phyloP scores from a whole-genome alignment of 2,329 filamentous ascomycete genomes.

The Parascedosporium putredinis region DNA sequence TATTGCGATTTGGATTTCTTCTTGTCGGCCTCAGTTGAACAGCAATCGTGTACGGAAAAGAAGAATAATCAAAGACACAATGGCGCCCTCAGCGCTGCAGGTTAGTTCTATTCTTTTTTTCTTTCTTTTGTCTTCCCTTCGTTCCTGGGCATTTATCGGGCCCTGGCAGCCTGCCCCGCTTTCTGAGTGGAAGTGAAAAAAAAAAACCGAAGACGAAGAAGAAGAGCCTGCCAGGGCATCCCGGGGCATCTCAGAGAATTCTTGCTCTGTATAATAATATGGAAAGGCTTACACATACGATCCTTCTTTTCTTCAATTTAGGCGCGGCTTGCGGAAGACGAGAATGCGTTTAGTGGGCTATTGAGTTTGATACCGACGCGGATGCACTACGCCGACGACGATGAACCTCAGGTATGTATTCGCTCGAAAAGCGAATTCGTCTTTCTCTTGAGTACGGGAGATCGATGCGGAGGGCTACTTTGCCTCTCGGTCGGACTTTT shows the following conservation, averaged over 20 bases:
- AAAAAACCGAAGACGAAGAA: no score
- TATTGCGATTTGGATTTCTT: no score
- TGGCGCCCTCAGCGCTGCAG: constrained; percentile 18
- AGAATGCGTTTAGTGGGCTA: constrained; percentile 76
- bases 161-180: constrained; percentile 4
- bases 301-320: constrained; percentile 17
- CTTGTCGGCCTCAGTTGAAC: no score
- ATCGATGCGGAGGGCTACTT: no score
- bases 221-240: no score
- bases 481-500: no score
- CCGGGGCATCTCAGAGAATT: no score
- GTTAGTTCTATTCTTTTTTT: constrained; percentile 11
- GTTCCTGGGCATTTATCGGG: background rate
- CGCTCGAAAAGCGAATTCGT: constrained; percentile 6
- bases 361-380: constrained; percentile 83
- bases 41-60: no score
- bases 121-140: background rate
- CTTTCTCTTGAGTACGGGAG: no score
- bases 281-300: no score
- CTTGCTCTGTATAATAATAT: no score
- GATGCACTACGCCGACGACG: constrained; percentile 84
- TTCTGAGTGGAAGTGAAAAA: no score
- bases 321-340: constrained; percentile 47
- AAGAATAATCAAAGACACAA: constrained; percentile 5
- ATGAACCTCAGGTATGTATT: constrained; percentile 47